A percentile compares a stretch with the other conserved stretches of the same genome.
These are phyloP conservation scores for Candida tibetensis DNA, from an alignment of 805 yeast genomes.

Conservation along the genomic window DNA sequence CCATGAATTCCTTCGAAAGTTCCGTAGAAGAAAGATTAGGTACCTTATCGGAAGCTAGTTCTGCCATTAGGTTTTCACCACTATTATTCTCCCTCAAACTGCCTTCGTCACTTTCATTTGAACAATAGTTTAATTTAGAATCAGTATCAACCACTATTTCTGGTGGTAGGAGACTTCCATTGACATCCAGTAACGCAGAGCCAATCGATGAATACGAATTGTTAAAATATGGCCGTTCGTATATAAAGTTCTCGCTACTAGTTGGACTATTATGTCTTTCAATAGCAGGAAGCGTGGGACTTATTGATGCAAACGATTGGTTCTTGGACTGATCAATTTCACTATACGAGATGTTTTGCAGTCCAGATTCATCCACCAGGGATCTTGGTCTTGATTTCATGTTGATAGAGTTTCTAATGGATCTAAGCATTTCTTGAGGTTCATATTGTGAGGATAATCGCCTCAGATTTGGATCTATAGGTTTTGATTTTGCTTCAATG, in stretches of 20 bases:
- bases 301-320: not conserved
- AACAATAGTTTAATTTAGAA: not conserved
- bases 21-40: not conserved
- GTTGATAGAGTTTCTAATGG: slow-evolving; percentile 28
- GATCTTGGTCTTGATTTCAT: not conserved
- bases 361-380: not conserved
- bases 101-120: not conserved
- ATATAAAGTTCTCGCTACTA: not conserved
- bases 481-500: slow-evolving; percentile 20
- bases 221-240: slow-evolving; percentile 9
- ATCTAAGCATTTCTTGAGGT: slow-evolving; percentile 32
- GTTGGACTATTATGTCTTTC: slow-evolving; percentile 10
- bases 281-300: not conserved
- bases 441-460: slow-evolving; percentile 17
- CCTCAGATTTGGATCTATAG: slow-evolving; percentile 7
- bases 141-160: slow-evolving; percentile 5
- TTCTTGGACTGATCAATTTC: slow-evolving; percentile 28
- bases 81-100: no score
- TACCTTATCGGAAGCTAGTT: not conserved
- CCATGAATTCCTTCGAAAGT: not conserved
- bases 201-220: slow-evolving; percentile 28
- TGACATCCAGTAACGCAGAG: slow-evolving; percentile 21
- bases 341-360: slow-evolving; percentile 16
- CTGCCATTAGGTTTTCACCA: not conserved
- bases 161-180: slow-evolving; percentile 6